Evolutionary conservation across 2,329 filamentous ascomycete genomes (phyloP).

Genomic region (Cytospora chrysosperma): DNA sequence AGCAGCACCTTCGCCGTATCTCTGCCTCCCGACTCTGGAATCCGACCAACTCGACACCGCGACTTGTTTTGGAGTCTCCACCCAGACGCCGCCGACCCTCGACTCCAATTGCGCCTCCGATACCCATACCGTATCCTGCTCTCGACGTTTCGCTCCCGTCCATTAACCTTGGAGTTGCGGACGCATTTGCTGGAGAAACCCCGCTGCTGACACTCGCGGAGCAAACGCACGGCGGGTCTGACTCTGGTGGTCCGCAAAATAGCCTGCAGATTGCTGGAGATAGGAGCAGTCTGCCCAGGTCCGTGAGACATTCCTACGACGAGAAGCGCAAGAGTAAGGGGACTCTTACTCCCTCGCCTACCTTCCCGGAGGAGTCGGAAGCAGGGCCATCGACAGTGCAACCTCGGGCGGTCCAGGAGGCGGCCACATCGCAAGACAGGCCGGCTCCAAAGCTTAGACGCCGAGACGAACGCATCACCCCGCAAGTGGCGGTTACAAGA

Average conservation of each 20-base stretch:
- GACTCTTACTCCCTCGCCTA: conserved; percentile 34
- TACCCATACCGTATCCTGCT: conserved; percentile 49
- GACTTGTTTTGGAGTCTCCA: conserved; percentile 34
- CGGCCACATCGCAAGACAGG: conserved; percentile 32
- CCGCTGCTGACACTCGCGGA: conserved; percentile 53
- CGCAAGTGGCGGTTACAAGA: conserved; percentile 2
- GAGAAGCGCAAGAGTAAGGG: conserved; percentile 38
- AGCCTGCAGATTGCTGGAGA: conserved; percentile 53
- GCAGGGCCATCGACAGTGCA: conserved; percentile 20
- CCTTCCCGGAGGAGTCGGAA: conserved; percentile 25
- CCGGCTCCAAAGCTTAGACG: conserved; percentile 25
- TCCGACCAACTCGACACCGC: conserved; percentile 58
- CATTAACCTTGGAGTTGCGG: conserved; percentile 38
- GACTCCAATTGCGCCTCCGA: conserved; percentile 48
- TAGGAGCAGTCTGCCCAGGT: conserved; percentile 53
- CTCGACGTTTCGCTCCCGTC: conserved; percentile 39
- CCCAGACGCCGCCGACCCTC: conserved; percentile 47
- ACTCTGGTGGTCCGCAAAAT: conserved; percentile 43
- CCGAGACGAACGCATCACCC: conserved; percentile 1
- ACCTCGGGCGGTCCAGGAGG: conserved; percentile 25
- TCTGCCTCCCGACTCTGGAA: conserved; percentile 58
- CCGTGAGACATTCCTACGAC: conserved; percentile 55
- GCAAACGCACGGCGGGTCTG: conserved; percentile 44
- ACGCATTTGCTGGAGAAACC: conserved; percentile 45
- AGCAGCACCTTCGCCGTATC: conserved; percentile 40